phyloP scores from a whole-genome alignment of 1,284 basidiomycete genomes.

The Heliocybe sulcata region DNA sequence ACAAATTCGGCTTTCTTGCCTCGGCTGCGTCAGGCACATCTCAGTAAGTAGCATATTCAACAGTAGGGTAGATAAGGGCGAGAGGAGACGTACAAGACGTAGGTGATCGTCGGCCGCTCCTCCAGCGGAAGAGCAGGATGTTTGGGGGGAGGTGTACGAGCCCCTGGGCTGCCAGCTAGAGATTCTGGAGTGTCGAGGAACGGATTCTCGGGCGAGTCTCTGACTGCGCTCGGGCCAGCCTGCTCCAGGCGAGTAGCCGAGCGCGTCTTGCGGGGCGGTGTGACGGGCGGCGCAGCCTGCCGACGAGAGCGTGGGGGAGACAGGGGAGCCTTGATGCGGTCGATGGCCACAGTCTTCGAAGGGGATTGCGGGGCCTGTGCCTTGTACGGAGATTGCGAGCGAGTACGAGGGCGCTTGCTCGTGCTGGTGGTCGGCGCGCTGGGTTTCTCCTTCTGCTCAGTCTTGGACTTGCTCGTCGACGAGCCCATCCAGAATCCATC shows the following conservation, averaged over 20 bases:
- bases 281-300: slow-evolving; percentile 16
- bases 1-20: slow-evolving; percentile 39
- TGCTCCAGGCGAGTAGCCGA: slow-evolving; percentile 6
- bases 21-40: slow-evolving; percentile 28
- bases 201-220: slow-evolving; percentile 48
- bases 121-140: slow-evolving; percentile 14
- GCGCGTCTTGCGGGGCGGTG: slow-evolving; percentile 10
- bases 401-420: slow-evolving; percentile 6
- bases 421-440: slow-evolving; percentile 7
- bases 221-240: slow-evolving; percentile 25
- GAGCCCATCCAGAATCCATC: slow-evolving; percentile 26
- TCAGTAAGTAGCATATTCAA: background rate
- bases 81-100: slow-evolving; percentile 59
- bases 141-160: slow-evolving; percentile 10
- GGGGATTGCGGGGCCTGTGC: background rate
- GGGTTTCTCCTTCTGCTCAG: slow-evolving; percentile 2
- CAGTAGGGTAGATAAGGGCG: slow-evolving; percentile 3
- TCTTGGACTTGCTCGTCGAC: slow-evolving; percentile 4
- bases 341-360: background rate
- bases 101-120: slow-evolving; percentile 44
- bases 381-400: background rate
- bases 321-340: slow-evolving; percentile 14
- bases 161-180: slow-evolving; percentile 3
- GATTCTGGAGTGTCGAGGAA: slow-evolving; percentile 27
- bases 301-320: slow-evolving; percentile 28